phyloP scores from a whole-genome alignment of 2,329 filamentous ascomycete genomes.

The Daldinia sp. region DNA sequence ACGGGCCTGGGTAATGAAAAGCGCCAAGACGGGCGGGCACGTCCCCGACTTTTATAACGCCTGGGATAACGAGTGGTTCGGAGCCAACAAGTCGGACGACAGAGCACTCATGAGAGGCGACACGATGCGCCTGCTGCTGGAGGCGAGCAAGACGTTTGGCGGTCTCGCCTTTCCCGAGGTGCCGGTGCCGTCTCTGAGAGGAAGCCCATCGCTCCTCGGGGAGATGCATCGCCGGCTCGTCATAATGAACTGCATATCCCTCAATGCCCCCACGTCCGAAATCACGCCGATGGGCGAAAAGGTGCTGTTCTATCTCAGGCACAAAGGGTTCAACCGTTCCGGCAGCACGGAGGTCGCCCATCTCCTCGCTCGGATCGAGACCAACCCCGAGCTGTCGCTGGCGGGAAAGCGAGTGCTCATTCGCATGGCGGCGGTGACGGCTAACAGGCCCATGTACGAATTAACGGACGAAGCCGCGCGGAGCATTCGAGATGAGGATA shows the following conservation, averaged over 20 bases:
- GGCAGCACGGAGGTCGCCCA: neutral
- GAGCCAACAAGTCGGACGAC: too few relatives aligned
- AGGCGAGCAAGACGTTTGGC: too few relatives aligned
- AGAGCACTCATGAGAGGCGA: too few relatives aligned
- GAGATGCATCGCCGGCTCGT: neutral
- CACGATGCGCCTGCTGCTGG: too few relatives aligned
- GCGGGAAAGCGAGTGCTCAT: neutral
- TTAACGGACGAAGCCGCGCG: neutral
- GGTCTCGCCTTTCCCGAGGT: neutral
- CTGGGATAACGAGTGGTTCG: too few relatives aligned
- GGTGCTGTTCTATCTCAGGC: neutral
- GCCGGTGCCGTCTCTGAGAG: neutral
- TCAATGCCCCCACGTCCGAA: neutral
- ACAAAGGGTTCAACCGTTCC: neutral
- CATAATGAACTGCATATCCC: neutral
- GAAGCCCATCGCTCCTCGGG: neutral
- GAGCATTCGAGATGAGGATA: neutral
- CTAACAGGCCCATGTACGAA: neutral
- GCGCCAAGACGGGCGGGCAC: too few relatives aligned
- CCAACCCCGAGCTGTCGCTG: neutral
- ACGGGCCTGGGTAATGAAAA: too few relatives aligned
- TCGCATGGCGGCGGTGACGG: neutral
- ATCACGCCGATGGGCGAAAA: neutral
- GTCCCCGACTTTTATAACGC: too few relatives aligned
- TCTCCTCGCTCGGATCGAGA: neutral